Base-by-base conservation (phyloP, 2,329 filamentous ascomycete genomes). In the Xylariomycetidae sp. region DNA sequence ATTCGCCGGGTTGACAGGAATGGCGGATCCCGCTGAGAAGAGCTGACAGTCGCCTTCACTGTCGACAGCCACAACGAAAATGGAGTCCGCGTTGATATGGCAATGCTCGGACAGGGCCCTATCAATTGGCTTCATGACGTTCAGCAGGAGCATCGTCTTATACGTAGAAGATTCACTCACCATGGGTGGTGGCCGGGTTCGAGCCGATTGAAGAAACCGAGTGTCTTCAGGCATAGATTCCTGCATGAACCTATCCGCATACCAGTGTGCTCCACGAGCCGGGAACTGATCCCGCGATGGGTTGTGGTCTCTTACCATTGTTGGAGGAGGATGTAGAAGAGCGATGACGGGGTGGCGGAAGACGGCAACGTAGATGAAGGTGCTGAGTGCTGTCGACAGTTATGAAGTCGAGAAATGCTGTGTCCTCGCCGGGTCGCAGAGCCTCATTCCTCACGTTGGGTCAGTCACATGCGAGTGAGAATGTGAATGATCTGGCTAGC, bases 51-150 rank as follows among this genome's bases (percentile, higher is more conserved):
- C 59, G 14, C 69, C 69, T 37, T 72, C 68, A 17, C 74, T 68
- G 22, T 63, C 57, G 25, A 74, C 56, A 2, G 64, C 66, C 9
- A 67, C 71, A 20, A 78, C 59, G 42, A 78, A 76, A 48, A 70
- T 78, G 39, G 60, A 59, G 32, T 66, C 63, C 9, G 65, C 66
- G 2, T 68, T 63, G 28, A 78, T 72, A 23, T 65, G 63, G 43
- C 72, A 77, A 25, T 71, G 61, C 30, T 72, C 66, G 12, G 67
- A 61, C 9, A 79, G 55, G 16, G 69, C 72, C 40, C 67, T 63
- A 20, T 67, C 66, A 20, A 78, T 72, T 46, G 69, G 57, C 69
- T 74, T 37, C 16, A 18, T 25, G 25, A 31, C 16, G 15, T 23
- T 54, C 33, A 53, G 48, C 33, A 41, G 7, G 9, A 16, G 11